Evolutionary conservation across 2,329 filamentous ascomycete species (phyloP), one percentile per base, ranked within the genome.

Genomic region (Sporothrix pseudoabietina): DNA sequence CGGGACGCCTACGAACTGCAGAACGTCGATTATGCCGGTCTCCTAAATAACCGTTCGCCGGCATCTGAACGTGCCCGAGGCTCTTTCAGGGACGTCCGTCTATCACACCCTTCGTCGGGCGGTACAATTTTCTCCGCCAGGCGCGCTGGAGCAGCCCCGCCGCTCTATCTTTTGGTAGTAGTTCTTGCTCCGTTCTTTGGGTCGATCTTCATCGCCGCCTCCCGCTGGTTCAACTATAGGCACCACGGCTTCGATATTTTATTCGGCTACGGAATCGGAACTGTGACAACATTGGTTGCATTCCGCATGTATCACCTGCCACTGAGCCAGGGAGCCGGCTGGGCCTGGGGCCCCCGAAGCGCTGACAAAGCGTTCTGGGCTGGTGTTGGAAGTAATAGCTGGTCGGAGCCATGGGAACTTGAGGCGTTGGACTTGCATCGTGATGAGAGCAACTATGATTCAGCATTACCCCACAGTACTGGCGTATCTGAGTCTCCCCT

Each of bases 171-270:
- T 2, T 85, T 97, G 14, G 83, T 91, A 61, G 80, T 95, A 47
- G 87, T 89, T 1, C 84, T 94, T 22, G 81, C 93, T 1, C 94
- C 94, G 2, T 87, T 94, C 76, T 91, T 90, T 73, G 84, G 88
- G 0, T 91, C 94, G 5, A 87, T 94, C 75, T 97, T 94, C 83
- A 92, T 98, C 75, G 87, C 91, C n/a, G 89, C 90, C 39, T 95
- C 93, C 0, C 91, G 95, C 12, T 98, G 91, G 87, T 94, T 91
- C 74, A 91, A 98, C 81, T 97, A 91, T 83, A 90, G 93, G 54
- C 95, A 98, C 81, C 92, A 95, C 80, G 94, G 91, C n/a, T 95
- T 97, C 80, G 95, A 98, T 76, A 92, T 98, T 76, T 82, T 98
- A 2, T 93, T 92, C 75, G 95, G 95, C n/a, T 92, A 91, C 72